Conservation (phyloP, 2,329 filamentous ascomycete genomes). For the Talaromyces verruculosus region DNA sequence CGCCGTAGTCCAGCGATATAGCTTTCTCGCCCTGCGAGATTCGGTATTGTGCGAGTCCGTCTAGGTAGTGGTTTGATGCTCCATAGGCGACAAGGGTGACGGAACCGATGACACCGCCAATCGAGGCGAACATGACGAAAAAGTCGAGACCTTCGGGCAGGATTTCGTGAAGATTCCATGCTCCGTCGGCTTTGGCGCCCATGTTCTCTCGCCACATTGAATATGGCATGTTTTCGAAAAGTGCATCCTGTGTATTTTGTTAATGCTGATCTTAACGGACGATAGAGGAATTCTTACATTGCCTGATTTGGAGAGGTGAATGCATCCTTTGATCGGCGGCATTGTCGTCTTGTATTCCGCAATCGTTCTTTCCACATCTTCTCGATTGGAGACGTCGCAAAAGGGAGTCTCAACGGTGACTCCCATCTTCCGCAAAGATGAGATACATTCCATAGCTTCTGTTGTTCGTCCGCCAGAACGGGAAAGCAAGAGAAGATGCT, state of each 20-base stretch:
- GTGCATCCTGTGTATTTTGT: not conserved
- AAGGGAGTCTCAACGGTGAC: not conserved
- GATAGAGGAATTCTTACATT: not conserved
- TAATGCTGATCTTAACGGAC: not conserved
- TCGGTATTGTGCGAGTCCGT: not conserved
- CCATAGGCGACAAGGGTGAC: not conserved
- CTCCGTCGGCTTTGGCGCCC: not conserved
- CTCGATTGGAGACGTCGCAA: not conserved
- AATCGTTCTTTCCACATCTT: not conserved
- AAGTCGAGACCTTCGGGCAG: not conserved
- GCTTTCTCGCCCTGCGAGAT: not conserved
- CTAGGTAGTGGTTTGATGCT: not conserved
- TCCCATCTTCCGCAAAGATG: not conserved
- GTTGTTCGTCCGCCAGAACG: not conserved
- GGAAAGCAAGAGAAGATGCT: not conserved
- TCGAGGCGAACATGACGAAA: not conserved
- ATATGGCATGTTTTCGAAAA: not conserved
- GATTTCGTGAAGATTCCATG: not conserved
- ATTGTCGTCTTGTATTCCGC: not conserved
- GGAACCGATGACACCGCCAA: not conserved
- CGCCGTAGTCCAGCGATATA: not conserved
- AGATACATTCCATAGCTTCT: not conserved
- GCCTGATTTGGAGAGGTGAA: not conserved
- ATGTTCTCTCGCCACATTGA: not conserved
- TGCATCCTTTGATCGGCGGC: not conserved